Base-by-base conservation (phyloP, 2,329 filamentous ascomycete genomes). In the Epichloe sp. region DNA sequence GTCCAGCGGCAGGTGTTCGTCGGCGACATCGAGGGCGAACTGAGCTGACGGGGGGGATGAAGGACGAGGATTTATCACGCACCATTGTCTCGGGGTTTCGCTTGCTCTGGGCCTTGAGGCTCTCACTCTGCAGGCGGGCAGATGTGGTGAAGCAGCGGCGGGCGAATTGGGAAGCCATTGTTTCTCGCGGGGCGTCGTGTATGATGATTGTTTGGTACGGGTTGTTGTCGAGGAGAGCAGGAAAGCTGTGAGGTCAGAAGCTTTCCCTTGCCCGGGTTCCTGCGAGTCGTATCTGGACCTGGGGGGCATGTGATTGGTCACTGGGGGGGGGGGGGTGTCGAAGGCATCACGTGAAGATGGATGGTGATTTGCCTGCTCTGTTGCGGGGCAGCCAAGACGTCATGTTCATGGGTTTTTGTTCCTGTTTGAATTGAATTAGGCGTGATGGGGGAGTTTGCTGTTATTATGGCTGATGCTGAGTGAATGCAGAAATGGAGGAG, bases 101-200 rank as follows among this genome's bases (percentile, higher is more conserved):
- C 75, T 78, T 80, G 63, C 72, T 71, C 69, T 80, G 76, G 64
- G 73, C 68, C 71, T 78, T 76, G 57, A 80, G 75, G 61, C 68
- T 67, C 55, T 69, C 59, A 63, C 75, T 65, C 58, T 69, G 64
- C 57, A 79, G 60, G 54, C 77, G 77, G 56, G 67, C 63, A 52
- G 73, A 70, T 62, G 76, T 78, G 61, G 73, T 70, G 61, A 81
- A 76, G 54, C 77, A 71, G 57, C 78, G 71, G 60, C 77, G 76
- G 58, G 78, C 69, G 62, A 79, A 67, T 60, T 75, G 65, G 60
- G 78, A 79, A 54, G 77, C 74, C 77, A 81, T 81, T 65, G 62
- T 68, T 65, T 57, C 51, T 34, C 55, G 56, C 59, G 47, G 44
- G 50, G 47, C 48, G 37, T 50, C 55, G 52, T 48, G 54, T 50